Conservation (phyloP, 441 rosid genomes). For the Gossypium aridum region DNA sequence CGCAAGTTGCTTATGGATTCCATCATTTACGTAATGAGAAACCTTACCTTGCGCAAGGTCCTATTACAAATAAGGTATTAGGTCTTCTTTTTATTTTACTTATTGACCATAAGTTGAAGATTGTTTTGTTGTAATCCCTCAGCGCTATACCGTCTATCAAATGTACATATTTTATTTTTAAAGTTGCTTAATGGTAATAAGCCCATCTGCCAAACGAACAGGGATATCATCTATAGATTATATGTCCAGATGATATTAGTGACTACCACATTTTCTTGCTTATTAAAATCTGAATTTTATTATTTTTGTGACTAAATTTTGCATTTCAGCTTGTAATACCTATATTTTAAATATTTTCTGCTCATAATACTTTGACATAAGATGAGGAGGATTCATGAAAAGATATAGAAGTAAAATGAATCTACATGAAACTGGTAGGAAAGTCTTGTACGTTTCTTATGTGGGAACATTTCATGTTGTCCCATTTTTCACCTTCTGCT, state of each 20-base stretch:
- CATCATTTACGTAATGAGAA: conserved; percentile 89
- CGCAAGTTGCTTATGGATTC: conserved; percentile 94
- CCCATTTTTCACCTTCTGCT: neutral
- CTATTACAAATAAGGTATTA: conserved; percentile 80
- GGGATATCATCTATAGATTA: neutral
- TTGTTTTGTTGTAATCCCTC: neutral
- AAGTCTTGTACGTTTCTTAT: neutral
- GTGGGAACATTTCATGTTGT: neutral
- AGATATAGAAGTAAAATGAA: neutral
- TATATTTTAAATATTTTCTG: neutral
- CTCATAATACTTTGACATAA: neutral
- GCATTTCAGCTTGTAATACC: neutral
- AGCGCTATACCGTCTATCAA: neutral
- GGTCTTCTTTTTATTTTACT: neutral
- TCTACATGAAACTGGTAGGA: neutral
- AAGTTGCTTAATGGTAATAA: neutral
- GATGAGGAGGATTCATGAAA: neutral
- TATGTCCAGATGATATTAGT: neutral
- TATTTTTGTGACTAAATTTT: neutral
- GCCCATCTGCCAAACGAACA: neutral
- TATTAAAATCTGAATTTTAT: neutral
- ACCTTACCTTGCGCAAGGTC: conserved; percentile 91
- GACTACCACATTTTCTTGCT: neutral
- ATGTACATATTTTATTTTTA: neutral
- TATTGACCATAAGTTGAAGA: neutral